These are phyloP conservation scores for Daldinia caldariorum DNA, from an alignment of 495 filamentous ascomycete genomes.

Conservation along the genomic window DNA sequence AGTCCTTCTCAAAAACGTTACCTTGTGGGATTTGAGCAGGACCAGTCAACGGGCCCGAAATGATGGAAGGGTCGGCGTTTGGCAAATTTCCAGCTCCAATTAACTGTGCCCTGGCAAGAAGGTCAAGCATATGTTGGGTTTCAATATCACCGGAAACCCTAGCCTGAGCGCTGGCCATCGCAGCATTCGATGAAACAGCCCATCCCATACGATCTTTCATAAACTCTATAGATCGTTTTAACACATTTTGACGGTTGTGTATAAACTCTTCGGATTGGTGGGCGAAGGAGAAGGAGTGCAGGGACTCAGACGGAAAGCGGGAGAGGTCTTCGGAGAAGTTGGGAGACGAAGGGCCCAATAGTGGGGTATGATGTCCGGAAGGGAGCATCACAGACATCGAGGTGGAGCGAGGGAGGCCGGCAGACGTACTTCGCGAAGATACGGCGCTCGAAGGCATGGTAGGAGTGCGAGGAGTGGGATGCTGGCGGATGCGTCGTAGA, in stretches of 20 bases:
- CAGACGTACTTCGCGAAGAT: constrained; percentile 70
- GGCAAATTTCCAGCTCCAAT: constrained; percentile 65
- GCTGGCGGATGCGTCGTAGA: constrained; percentile 91
- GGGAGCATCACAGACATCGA: constrained; percentile 68
- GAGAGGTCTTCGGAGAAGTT: constrained; percentile 87
- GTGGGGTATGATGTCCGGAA: constrained; percentile 49
- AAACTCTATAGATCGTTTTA: constrained; percentile 96
- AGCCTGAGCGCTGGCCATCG: constrained; percentile 81
- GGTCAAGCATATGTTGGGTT: constrained; percentile 88
- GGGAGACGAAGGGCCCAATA: constrained; percentile 72
- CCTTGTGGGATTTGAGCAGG: constrained; percentile 71
- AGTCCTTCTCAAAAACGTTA: constrained; percentile 85
- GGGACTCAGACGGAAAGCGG: constrained; percentile 91
- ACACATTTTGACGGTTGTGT: constrained; percentile 88
- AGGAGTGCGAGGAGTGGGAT: constrained; percentile 67
- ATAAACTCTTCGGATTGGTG: constrained; percentile 93
- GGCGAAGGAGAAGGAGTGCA: constrained; percentile 98
- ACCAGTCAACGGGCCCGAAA: constrained; percentile 74
- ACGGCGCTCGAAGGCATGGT: constrained; percentile 67
- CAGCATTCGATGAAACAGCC: constrained; percentile 65
- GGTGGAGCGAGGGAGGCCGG: constrained; percentile 67
- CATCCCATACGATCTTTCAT: constrained; percentile 95
- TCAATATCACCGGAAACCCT: constrained; percentile 84
- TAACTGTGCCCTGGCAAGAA: constrained; percentile 80
- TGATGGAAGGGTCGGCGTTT: constrained; percentile 53